Base-by-base conservation (phyloP, 129 eudicot species). In the Escallonia rubra region DNA sequence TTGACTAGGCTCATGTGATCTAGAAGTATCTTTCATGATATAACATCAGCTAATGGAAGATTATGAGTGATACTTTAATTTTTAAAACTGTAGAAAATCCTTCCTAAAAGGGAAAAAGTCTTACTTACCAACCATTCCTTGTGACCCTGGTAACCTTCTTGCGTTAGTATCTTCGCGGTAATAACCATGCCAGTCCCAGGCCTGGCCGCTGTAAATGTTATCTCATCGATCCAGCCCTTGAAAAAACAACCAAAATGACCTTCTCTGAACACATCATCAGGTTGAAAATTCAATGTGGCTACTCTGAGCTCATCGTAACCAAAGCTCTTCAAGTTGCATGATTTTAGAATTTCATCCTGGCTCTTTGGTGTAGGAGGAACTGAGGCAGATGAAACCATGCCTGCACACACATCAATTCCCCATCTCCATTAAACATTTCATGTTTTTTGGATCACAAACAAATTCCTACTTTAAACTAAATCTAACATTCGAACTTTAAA, bases 181-280 rank as follows among this genome's bases (percentile, higher is more conserved):
- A 79, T 69, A 39, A 74, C 84, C 23, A 61, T 64, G 10, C 84
- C 84, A 10, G 84, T 79, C 50, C 80, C 84, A 3, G 84, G 84
- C 62, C 66, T 74, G 0, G 80, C 57, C 12, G 80, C 72, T 48
- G 72, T 64, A 65, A 63, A 66, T 8, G 80, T 46, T 41, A 49
- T 34, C 63, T 79, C 80, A 66, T 79, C 80, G 34, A 79, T 72
- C 84, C 84, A 79, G 12, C 80, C 84, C 34, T 79, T 79, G 69
- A 74, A 79, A 1, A 79, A 76, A 9, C 69, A 75, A 38, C 84
- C 84, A 55, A 79, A 79, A 13, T 80, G 80, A 44, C 84, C 84
- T 65, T 79, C 83, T 13, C 83, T 79, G 10, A 79, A 43, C n/a
- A 79, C 83, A 69, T 79, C 73, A 60, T 79, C 83, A 2, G 83